Base-by-base conservation (phyloP, 2,329 filamentous ascomycete species). In the Microdochium bolleyi region DNA sequence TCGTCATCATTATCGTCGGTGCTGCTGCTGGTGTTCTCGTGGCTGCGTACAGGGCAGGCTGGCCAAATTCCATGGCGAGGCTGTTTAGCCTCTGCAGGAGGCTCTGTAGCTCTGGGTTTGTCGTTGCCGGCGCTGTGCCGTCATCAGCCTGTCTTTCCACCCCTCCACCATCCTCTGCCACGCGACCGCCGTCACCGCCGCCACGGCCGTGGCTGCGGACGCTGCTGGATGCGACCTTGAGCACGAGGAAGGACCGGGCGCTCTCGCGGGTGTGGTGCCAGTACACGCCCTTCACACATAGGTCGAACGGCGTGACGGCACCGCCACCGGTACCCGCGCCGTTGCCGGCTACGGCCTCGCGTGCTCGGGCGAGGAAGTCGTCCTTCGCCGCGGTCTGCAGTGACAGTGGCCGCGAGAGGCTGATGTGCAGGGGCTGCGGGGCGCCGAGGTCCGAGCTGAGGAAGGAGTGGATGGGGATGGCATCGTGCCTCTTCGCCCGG, bases 401-500 rank as follows among this genome's bases (percentile, higher is more conserved):
- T 13, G 84, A 79, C 50, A 97, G 73, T 0, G 94, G 87, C 5
- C 89, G 80, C 8, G 94, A 97, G 7, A 99, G 78, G 60, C 91
- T 96, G 62, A 99, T 84, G 69, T 99, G 94, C 49, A 99, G 77
- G 2, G 92, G 92, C 50, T 89, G 74, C 4, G 87, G 84, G 5
- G 84, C 83, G 54, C 84, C 88, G 1, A 96, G 79, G 54, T 94
- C 88, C 57, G 86, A 95, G 44, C 79, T 81, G 5, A 97, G 73
- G 55, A 94, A 83, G 57, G 80, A 86, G 57, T 85, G 77, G 19
- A 94, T 73, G 51, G 71, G 60, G n/a, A 67, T n/a, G n/a, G n/a
- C n/a, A n/a, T n/a, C n/a, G n/a, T n/a, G n/a, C n/a, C n/a, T n/a
- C n/a, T n/a, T n/a, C n/a, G n/a, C n/a, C n/a, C n/a, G n/a, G n/a